phyloP scores from a whole-genome alignment of 345 rosid genomes.

The Theobroma cacao region DNA sequence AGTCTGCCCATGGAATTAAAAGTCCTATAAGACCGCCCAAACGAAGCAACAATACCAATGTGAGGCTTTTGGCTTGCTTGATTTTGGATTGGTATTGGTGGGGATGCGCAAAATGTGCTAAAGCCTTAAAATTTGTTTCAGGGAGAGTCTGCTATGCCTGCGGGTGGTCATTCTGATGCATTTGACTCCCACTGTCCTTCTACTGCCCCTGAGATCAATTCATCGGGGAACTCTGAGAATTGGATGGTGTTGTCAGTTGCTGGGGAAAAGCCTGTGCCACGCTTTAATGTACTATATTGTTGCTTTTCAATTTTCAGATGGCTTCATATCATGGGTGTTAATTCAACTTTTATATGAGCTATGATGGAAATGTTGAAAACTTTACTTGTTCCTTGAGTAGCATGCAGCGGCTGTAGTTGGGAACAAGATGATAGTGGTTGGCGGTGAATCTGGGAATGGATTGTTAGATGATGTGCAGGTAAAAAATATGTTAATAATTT shows the following conservation, averaged over 20 bases:
- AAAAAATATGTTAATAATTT: conserved; percentile 6
- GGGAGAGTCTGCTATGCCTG: conserved; percentile 49
- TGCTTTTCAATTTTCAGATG: not conserved
- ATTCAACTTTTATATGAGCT: not conserved
- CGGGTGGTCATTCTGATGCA: conserved; percentile 49
- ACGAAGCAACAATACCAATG: conserved; percentile 45
- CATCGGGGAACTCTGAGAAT: conserved; percentile 58
- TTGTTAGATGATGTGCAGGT: conserved; percentile 97
- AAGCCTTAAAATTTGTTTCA: conserved; percentile 24
- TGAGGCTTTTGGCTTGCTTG: conserved; percentile 33
- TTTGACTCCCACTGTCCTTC: conserved; percentile 45
- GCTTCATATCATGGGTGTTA: conserved; percentile 2
- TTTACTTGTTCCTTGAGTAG: conserved; percentile 34
- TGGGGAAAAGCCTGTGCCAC: conserved; percentile 80
- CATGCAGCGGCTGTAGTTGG: conserved; percentile 90
- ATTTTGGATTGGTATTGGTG: not conserved
- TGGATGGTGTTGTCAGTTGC: conserved; percentile 82
- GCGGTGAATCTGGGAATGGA: conserved; percentile 87
- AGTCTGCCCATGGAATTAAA: conserved; percentile 58
- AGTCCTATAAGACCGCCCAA: conserved; percentile 79
- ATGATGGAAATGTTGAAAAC: not conserved
- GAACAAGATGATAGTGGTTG: conserved; percentile 93
- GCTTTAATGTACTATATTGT: conserved; percentile 57
- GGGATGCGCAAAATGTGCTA: not conserved
- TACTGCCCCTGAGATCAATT: conserved; percentile 39